Evolutionary conservation across 768 basidiomycete genomes (phyloP).

Genomic region (Calocybe indica): DNA sequence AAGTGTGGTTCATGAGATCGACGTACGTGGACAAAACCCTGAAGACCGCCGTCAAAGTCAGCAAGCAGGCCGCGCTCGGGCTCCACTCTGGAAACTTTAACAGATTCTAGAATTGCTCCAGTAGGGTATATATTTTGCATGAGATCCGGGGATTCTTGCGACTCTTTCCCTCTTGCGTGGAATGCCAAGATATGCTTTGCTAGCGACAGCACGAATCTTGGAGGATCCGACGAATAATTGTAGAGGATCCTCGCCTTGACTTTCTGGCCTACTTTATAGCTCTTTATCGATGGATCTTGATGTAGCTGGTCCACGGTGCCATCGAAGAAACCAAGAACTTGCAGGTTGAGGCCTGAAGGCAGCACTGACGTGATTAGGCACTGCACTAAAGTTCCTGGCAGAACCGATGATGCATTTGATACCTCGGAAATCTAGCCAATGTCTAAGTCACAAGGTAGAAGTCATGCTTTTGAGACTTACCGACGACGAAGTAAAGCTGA

Average conservation of each 20-base stretch:
- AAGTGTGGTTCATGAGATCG: conserved; percentile 19
- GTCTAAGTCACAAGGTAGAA: conserved; percentile 1
- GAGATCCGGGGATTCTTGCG: conserved; percentile 5
- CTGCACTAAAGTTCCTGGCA: conserved; percentile 83
- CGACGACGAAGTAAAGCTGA: conserved; percentile 41
- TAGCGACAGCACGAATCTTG: conserved; percentile 78
- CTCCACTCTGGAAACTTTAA: conserved; percentile 71
- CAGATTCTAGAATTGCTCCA: conserved; percentile 65
- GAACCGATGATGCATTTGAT: conserved; percentile 69
- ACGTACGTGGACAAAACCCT: conserved; percentile 82
- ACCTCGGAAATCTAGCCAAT: conserved; percentile 63
- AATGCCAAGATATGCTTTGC: conserved; percentile 66
- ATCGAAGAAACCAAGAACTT: conserved; percentile 87
- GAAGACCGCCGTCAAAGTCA: conserved; percentile 53
- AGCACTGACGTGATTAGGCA: conserved; percentile 74
- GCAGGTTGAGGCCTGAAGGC: conserved; percentile 75
- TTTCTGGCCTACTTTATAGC: conserved; percentile 63
- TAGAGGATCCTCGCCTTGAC: conserved; percentile 84
- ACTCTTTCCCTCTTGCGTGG: conserved; percentile 15
- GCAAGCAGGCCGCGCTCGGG: conserved; percentile 78
- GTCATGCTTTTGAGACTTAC: conserved; percentile 33
- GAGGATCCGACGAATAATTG: conserved; percentile 68
- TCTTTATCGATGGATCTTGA: conserved; percentile 32
- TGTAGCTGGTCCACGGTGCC: conserved; percentile 86
- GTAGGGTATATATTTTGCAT: conserved; percentile 63